These are phyloP conservation scores for Penicillium silybi DNA, from an alignment of 495 filamentous ascomycete species.

Conservation along the genomic window DNA sequence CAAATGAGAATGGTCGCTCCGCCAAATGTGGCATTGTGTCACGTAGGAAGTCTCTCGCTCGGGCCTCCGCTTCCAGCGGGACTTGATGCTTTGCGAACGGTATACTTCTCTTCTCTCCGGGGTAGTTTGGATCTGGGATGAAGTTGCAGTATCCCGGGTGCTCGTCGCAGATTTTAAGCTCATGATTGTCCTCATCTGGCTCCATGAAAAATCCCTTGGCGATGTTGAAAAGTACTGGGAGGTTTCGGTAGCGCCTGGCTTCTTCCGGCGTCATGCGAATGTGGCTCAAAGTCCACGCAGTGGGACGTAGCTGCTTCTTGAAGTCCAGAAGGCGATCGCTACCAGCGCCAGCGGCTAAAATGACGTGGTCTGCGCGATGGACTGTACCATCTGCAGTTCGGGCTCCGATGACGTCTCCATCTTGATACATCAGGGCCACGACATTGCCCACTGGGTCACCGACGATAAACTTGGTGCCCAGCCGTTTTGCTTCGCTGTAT, in stretches of 20 bases:
- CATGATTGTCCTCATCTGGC: slow-evolving; percentile 45
- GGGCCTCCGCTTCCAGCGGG: slow-evolving; percentile 39
- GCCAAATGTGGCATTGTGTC: slow-evolving; percentile 52
- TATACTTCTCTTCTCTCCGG: slow-evolving; percentile 26
- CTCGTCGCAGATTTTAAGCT: slow-evolving; percentile 56
- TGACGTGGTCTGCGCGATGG: slow-evolving; percentile 36
- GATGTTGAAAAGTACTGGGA: slow-evolving; percentile 51
- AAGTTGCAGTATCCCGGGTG: slow-evolving; percentile 54
- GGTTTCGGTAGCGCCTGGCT: slow-evolving; percentile 33
- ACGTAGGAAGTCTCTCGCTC: slow-evolving; percentile 38
- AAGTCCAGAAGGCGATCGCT: slow-evolving; percentile 47
- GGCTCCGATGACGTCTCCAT: slow-evolving; percentile 33
- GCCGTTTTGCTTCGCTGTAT: slow-evolving; percentile 35
- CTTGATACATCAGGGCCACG: slow-evolving; percentile 26
- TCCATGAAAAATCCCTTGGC: slow-evolving; percentile 56
- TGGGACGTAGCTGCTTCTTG: slow-evolving; percentile 50
- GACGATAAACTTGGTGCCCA: slow-evolving; percentile 45
- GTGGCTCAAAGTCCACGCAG: slow-evolving; percentile 51
- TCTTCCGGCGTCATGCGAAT: slow-evolving; percentile 47
- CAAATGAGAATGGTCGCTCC: slow-evolving; percentile 42
- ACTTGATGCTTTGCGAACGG: slow-evolving; percentile 50
- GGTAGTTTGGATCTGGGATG: slow-evolving; percentile 12
- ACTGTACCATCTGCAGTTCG: slow-evolving; percentile 31
- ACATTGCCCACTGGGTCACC: slow-evolving; percentile 37
- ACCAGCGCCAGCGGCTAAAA: slow-evolving; percentile 47